Conservation (phyloP, 2,329 filamentous ascomycete genomes). For the Colletotrichum somersetense region DNA sequence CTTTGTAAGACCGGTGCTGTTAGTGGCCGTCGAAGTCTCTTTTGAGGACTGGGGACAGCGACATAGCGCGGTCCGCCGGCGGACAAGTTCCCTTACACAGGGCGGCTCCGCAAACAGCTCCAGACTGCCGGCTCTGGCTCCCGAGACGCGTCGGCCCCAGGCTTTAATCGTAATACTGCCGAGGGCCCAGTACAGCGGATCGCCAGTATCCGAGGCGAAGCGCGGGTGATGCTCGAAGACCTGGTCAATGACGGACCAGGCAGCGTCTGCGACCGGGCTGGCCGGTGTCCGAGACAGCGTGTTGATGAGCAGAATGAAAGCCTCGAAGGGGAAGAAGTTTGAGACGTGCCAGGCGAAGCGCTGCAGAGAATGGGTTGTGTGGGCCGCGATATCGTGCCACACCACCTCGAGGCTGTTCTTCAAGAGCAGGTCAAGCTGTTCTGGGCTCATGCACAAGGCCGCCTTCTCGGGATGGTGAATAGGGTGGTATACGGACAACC, state of each 20-base stretch:
- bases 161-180: slow-evolving; percentile 63
- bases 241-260: slow-evolving; percentile 61
- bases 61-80: neutral
- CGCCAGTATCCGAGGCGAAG: slow-evolving; percentile 5
- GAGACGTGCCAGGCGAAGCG: slow-evolving; percentile 68
- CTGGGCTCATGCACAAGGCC: slow-evolving; percentile 54
- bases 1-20: neutral
- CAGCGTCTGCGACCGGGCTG: slow-evolving; percentile 63
- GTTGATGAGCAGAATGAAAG: slow-evolving; percentile 66
- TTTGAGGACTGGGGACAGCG: neutral
- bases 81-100: neutral
- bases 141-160: slow-evolving; percentile 54
- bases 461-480: neutral
- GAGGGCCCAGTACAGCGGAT: slow-evolving; percentile 49
- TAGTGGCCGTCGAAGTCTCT: no score
- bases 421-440: slow-evolving; percentile 66
- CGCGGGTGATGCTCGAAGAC: slow-evolving; percentile 43
- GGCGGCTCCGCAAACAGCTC: neutral
- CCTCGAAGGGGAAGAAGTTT: slow-evolving; percentile 66
- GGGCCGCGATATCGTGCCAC: slow-evolving; percentile 60
- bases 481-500: slow-evolving; percentile 16
- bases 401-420: slow-evolving; percentile 63
- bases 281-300: slow-evolving; percentile 62
- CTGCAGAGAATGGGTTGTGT: slow-evolving; percentile 55
- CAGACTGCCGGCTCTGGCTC: neutral